These are phyloP conservation scores for Fusarium torreyae DNA, from an alignment of 2,329 filamentous ascomycete genomes.

Conservation along the genomic window DNA sequence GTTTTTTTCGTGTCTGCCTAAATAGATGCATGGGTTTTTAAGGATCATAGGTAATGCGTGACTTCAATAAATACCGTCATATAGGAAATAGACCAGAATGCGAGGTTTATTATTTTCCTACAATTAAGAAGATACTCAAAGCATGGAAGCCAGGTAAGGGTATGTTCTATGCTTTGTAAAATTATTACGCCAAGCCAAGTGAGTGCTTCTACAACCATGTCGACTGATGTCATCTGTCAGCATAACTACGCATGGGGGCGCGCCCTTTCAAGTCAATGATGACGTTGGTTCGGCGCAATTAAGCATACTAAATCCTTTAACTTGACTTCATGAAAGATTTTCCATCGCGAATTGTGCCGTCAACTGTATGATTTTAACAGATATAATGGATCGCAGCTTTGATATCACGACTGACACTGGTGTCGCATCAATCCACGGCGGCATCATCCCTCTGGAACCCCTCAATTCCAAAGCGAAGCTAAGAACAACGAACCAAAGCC, in stretches of 20 bases:
- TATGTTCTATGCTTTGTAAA: no score
- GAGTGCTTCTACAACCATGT: background rate
- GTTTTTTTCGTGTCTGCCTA: no score
- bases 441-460: constrained; percentile 16
- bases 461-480: background rate
- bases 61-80: no score
- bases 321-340: no score
- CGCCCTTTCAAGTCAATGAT: constrained; percentile 6
- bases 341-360: no score
- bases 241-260: background rate
- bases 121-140: no score
- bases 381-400: constrained; percentile 12
- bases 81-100: no score
- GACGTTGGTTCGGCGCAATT: background rate
- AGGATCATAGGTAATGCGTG: no score
- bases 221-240: constrained; percentile 20
- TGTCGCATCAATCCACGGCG: constrained; percentile 6
- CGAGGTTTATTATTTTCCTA: no score
- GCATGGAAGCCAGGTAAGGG: no score
- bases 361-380: background rate
- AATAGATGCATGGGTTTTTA: no score
- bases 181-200: no score
- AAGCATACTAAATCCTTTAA: background rate
- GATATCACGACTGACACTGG: background rate
- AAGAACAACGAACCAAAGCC: background rate